phyloP scores from a whole-genome alignment of 2,329 filamentous ascomycete genomes.

The Cercospora citrullina region DNA sequence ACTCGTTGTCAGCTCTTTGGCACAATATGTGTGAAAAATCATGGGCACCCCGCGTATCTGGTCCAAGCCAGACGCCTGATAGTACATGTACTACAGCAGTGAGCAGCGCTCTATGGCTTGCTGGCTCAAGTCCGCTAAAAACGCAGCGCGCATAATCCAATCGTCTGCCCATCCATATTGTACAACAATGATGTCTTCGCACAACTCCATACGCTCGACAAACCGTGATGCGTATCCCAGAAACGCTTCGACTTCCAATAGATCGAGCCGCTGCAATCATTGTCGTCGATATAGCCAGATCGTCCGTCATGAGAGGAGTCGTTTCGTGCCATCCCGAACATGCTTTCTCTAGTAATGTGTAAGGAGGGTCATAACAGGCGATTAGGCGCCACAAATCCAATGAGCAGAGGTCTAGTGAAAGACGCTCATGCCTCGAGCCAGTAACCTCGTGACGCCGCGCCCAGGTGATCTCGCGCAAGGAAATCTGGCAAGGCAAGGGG shows the following conservation, averaged over 20 bases:
- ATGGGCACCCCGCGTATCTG: background rate
- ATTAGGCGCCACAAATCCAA: background rate
- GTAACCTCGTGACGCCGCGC: background rate
- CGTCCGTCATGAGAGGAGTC: background rate
- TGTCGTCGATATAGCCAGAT: background rate
- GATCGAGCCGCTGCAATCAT: background rate
- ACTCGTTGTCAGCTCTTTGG: background rate
- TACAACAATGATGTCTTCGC: background rate
- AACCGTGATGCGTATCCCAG: background rate
- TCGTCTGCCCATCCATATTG: slow-evolving; percentile 1
- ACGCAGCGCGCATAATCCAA: background rate
- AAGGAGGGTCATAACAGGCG: background rate
- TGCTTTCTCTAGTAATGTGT: background rate
- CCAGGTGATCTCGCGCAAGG: background rate
- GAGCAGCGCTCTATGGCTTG: slow-evolving; percentile 7
- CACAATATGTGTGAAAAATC: background rate
- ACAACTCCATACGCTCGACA: background rate
- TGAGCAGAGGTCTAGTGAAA: background rate
- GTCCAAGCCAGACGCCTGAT: background rate
- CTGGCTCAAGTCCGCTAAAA: background rate
- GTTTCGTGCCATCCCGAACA: background rate
- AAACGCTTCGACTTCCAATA: background rate
- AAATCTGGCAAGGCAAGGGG: background rate
- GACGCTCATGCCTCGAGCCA: background rate
- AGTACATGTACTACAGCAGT: slow-evolving; percentile 8